Percentiles rank a stretch among this genome's conserved stretches.
Evolutionary conservation across 2,329 filamentous ascomycete genomes (phyloP).

Genomic region (Aspergillus neoniger): DNA sequence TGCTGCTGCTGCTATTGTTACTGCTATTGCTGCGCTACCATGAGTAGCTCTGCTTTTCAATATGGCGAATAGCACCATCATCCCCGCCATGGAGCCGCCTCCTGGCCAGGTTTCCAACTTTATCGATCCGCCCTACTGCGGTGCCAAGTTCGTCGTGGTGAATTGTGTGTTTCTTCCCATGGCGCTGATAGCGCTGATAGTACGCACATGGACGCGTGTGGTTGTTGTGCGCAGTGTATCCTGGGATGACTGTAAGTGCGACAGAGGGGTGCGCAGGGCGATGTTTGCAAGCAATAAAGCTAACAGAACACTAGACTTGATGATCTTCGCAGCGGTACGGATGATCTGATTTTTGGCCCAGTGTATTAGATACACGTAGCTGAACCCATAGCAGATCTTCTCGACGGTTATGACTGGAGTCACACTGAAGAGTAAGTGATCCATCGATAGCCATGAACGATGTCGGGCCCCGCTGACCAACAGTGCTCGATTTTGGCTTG

Average conservation of each 20-base stretch:
- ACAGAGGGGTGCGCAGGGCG: neutral
- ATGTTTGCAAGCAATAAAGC: neutral
- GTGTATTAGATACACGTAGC: neutral
- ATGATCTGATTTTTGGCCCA: neutral
- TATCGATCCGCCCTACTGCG: slow-evolving; percentile 27
- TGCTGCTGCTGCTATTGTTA: too few species aligned
- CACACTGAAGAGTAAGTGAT: slow-evolving; percentile 27
- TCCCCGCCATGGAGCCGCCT: slow-evolving; percentile 29
- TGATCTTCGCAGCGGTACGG: slow-evolving; percentile 28
- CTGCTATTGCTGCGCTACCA: neutral
- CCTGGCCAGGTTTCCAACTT: slow-evolving; percentile 29
- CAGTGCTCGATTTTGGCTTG: slow-evolving; percentile 32
- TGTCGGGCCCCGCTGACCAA: neutral
- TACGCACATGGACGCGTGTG: slow-evolving; percentile 30
- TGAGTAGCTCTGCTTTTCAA: neutral
- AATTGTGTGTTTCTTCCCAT: slow-evolving; percentile 32
- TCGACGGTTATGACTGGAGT: slow-evolving; percentile 26
- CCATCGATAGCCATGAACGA: neutral
- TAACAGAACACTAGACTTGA: slow-evolving; percentile 20
- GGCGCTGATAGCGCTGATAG: slow-evolving; percentile 20
- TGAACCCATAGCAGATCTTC: slow-evolving; percentile 17
- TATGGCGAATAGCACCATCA: slow-evolving; percentile 22
- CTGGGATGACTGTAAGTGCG: slow-evolving; percentile 31
- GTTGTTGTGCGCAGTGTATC: slow-evolving; percentile 29
- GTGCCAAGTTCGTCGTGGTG: slow-evolving; percentile 27